Evolutionary conservation across 805 yeast species (phyloP).

Genomic region (Tetrapisispora nanseiensis): DNA sequence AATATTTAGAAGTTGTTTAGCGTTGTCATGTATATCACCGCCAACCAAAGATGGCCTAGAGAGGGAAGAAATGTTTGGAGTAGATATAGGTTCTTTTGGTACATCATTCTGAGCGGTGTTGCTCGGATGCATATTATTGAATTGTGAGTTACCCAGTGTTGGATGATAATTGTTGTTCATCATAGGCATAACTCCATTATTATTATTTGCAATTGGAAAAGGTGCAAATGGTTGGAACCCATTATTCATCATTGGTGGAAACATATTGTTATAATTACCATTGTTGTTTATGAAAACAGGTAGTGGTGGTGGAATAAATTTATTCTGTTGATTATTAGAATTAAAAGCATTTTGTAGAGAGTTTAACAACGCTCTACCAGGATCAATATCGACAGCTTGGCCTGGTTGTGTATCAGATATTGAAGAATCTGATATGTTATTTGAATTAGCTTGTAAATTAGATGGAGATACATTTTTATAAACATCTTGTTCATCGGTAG

Average conservation of each 20-base stretch:
- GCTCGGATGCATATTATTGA: neutral
- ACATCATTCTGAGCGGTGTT: neutral
- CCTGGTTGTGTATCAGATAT: neutral
- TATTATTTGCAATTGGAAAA: constrained; percentile 18
- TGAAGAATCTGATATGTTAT: neutral
- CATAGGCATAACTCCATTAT: constrained; percentile 9
- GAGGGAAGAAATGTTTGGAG: constrained; percentile 34
- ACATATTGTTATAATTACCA: neutral
- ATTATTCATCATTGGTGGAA: constrained; percentile 3
- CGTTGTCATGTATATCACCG: constrained; percentile 7
- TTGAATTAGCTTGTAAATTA: neutral
- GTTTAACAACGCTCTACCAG: constrained; percentile 68
- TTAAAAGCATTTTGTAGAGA: constrained; percentile 43
- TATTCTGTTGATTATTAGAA: constrained; percentile 4
- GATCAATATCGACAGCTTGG: constrained; percentile 34
- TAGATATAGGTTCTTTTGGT: constrained; percentile 8
- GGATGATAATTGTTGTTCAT: constrained; percentile 1
- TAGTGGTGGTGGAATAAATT: constrained; percentile 5
- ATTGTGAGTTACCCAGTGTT: constrained; percentile 2
- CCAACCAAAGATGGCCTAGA: constrained; percentile 30
- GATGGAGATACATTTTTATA: neutral
- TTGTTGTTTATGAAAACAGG: constrained; percentile 4
- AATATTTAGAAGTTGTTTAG: constrained; percentile 30
- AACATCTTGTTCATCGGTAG: constrained; percentile 11
- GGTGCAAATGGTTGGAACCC: constrained; percentile 28